Evolutionary conservation across 2,329 filamentous ascomycete species (phyloP).

Genomic region (Colletotrichum lini): DNA sequence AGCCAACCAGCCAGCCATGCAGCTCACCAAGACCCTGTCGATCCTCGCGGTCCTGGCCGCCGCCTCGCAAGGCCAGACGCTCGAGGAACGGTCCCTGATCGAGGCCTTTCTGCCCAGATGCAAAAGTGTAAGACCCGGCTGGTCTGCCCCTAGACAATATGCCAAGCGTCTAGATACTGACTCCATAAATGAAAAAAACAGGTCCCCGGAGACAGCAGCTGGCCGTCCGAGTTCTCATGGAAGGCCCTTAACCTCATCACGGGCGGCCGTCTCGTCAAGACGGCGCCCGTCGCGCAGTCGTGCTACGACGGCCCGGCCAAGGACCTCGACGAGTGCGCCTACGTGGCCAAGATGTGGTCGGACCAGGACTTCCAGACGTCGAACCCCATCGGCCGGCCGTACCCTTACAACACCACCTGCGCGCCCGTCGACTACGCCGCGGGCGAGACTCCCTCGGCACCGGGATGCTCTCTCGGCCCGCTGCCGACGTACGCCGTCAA

Average conservation of each 20-base stretch:
- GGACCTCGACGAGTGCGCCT: conserved; percentile 43
- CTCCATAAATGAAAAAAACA: neutral
- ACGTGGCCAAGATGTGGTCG: conserved; percentile 46
- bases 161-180: no score
- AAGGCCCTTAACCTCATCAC: conserved; percentile 39
- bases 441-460: conserved; percentile 28
- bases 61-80: neutral
- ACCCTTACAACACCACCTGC: conserved; percentile 50
- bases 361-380: conserved; percentile 47
- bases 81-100: neutral
- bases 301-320: conserved; percentile 46
- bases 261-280: conserved; percentile 46
- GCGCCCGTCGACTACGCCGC: conserved; percentile 46
- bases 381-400: conserved; percentile 46
- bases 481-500: conserved; percentile 47
- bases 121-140: neutral
- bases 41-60: neutral
- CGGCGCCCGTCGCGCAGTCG: conserved; percentile 45
- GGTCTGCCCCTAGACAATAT: neutral
- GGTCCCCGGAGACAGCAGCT: conserved; percentile 45
- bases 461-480: conserved; percentile 44
- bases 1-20: neutral
- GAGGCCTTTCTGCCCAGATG: neutral
- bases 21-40: neutral
- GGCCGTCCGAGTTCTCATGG: conserved; percentile 44